A percentile compares a stretch with the other conserved stretches of the same genome.
phyloP scores from a whole-genome alignment of 176 grass and related monocot genomes.

The Zea mays region DNA sequence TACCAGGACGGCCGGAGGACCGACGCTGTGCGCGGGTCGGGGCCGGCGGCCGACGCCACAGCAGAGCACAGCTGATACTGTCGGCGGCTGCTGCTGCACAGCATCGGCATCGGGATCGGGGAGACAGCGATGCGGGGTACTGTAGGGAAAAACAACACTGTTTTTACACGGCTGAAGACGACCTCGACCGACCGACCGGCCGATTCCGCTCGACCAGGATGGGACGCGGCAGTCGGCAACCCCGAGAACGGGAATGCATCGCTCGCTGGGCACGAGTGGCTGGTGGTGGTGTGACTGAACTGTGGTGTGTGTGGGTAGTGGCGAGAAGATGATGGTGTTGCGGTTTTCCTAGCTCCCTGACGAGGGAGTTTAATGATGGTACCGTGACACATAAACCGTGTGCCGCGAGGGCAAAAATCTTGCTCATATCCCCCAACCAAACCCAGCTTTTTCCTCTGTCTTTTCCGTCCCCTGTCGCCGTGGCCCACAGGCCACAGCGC shows the following conservation, averaged over 20 bases:
- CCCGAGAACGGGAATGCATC: neutral
- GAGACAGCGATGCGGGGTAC: slow-evolving; percentile 15
- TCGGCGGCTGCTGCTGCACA: slow-evolving; percentile 17
- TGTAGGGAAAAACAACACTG: neutral
- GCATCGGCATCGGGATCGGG: neutral
- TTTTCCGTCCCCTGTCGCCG: slow-evolving; percentile 26
- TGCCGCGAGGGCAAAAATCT: slow-evolving; percentile 37
- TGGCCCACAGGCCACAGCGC: neutral
- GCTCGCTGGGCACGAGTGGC: no score
- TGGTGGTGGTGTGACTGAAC: no score
- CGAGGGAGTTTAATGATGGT: neutral
- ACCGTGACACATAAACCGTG: slow-evolving; percentile 13
- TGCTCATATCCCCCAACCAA: slow-evolving; percentile 53
- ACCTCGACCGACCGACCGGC: neutral
- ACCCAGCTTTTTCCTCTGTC: slow-evolving; percentile 23
- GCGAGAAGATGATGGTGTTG: neutral
- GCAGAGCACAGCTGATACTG: neutral
- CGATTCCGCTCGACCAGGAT: neutral
- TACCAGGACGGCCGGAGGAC: no score
- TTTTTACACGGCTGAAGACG: slow-evolving; percentile 33
- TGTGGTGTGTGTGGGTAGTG: neutral
- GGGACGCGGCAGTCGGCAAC: slow-evolving; percentile 28
- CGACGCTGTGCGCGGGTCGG: neutral
- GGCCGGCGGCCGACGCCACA: neutral
- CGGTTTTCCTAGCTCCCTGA: neutral